Base-by-base conservation (phyloP, 331 rosid genomes). In the Pyracantha coccinea region DNA sequence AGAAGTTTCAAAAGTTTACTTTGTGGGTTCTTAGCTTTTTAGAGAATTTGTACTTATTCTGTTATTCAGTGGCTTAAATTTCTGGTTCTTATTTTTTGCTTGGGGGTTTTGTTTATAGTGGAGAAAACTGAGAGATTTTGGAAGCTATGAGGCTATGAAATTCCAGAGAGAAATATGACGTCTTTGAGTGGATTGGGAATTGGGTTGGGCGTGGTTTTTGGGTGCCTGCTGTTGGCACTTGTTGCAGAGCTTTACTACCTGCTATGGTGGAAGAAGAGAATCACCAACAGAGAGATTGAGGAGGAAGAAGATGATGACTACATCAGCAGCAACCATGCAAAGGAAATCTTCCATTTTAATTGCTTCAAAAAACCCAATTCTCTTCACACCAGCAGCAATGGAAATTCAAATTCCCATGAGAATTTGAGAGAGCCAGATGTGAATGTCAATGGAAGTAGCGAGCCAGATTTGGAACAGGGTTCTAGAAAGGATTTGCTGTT, bases 211-310 rank as follows among this genome's bases (percentile, higher is more conserved):
- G 63, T 93, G 69, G 91, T 91, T 1, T 89, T 91, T 81, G 96
- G 94, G 69, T 87, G 81, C 38, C 88, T 93, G 32, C 77, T 88
- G 6, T 70, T 90, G 44, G 92, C 82, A 55, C 69, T 88, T 38
- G 83, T 86, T 72, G 96, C 91, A 1, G 91, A 91, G 78, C 87
- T 93, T 64, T 93, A 85, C 90, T 93, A 91, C 61, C 68, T 91
- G 82, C 68, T 93, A 52, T 93, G 97, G 86, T 88, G 97, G 96
- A 93, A 89, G 79, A 89, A 83, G 80, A 89, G 87, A 80, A 84
- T 82, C 73, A 64, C 81, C 27, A 69, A 69, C 66, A 13, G 84
- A 61, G 91, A 87, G 79, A 85, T 82, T 75, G 91, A 78, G 58
- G 85, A 78, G 66, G 88, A 80, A 70, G 23, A 63, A 31, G 68